Conservation (phyloP, 768 basidiomycete species). For the Suillus paluster region DNA sequence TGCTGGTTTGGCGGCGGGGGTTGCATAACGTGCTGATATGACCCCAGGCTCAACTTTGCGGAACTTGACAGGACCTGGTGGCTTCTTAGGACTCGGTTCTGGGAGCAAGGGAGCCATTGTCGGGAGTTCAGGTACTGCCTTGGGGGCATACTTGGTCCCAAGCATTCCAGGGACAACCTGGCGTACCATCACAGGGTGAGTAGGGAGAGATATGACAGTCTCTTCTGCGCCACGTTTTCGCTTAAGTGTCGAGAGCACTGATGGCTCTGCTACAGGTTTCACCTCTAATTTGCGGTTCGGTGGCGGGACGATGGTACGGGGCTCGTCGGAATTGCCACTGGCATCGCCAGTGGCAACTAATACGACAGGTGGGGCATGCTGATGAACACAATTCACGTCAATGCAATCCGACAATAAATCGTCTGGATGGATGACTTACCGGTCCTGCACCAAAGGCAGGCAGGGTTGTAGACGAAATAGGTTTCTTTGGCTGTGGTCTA, state of each 20-base stretch:
- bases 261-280: constrained; percentile 5
- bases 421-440: not conserved
- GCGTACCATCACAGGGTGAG: constrained; percentile 36
- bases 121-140: constrained; percentile 16
- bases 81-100: constrained; percentile 25
- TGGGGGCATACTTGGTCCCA: constrained; percentile 31
- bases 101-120: not conserved
- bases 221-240: constrained; percentile 30
- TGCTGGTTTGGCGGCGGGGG: not conserved
- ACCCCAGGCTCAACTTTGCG: constrained; percentile 46
- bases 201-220: constrained; percentile 19
- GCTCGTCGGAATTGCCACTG: constrained; percentile 15
- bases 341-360: constrained; percentile 16
- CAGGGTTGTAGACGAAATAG: not conserved
- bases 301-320: constrained; percentile 11
- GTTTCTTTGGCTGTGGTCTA: constrained; percentile 34
- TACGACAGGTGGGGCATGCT: constrained; percentile 19
- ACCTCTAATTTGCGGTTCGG: not conserved
- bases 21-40: constrained; percentile 31
- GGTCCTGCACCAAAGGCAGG: constrained; percentile 6
- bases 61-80: constrained; percentile 37
- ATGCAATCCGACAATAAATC: not conserved
- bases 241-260: constrained; percentile 31
- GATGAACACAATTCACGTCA: not conserved
- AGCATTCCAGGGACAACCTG: constrained; percentile 43